Conservation (phyloP, 805 yeast species). For the Myxozyma geophila region DNA sequence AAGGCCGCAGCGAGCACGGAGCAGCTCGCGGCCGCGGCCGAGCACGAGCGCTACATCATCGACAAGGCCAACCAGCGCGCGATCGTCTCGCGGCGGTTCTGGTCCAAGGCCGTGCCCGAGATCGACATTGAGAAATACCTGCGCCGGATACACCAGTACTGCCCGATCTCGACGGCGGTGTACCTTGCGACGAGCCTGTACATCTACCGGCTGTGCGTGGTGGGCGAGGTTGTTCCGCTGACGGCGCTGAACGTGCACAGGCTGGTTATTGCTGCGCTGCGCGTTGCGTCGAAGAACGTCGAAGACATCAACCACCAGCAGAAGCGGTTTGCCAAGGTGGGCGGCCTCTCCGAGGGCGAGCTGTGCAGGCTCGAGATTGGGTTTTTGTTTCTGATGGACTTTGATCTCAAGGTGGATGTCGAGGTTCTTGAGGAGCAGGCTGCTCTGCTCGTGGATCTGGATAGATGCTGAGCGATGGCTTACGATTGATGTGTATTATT, state of each 20-base stretch:
- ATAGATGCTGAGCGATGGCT: not conserved
- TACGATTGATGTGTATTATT: not conserved
- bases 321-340: constrained; percentile 53
- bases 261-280: constrained; percentile 51
- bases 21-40: not conserved
- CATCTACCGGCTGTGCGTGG: constrained; percentile 45
- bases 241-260: constrained; percentile 50
- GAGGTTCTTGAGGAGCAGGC: constrained; percentile 45
- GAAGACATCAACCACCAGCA: constrained; percentile 56
- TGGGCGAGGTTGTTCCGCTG: constrained; percentile 43
- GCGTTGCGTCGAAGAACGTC: constrained; percentile 54
- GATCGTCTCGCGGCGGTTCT: constrained; percentile 42
- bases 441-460: constrained; percentile 29
- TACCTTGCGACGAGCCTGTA: constrained; percentile 47
- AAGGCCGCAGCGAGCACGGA: not conserved
- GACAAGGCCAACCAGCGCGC: constrained; percentile 29
- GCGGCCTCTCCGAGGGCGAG: constrained; percentile 53
- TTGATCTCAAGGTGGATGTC: constrained; percentile 54
- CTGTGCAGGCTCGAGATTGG: constrained; percentile 56
- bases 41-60: not conserved
- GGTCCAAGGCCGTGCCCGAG: constrained; percentile 43
- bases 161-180: constrained; percentile 47
- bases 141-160: constrained; percentile 47
- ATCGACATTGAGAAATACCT: constrained; percentile 45
- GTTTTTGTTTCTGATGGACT: constrained; percentile 55